Percentiles rank a stretch among this genome's conserved stretches.
These are phyloP conservation scores for Raphidocelis subcapitata DNA, from an alignment of 139 green algal genomes.

Conservation along the genomic window DNA sequence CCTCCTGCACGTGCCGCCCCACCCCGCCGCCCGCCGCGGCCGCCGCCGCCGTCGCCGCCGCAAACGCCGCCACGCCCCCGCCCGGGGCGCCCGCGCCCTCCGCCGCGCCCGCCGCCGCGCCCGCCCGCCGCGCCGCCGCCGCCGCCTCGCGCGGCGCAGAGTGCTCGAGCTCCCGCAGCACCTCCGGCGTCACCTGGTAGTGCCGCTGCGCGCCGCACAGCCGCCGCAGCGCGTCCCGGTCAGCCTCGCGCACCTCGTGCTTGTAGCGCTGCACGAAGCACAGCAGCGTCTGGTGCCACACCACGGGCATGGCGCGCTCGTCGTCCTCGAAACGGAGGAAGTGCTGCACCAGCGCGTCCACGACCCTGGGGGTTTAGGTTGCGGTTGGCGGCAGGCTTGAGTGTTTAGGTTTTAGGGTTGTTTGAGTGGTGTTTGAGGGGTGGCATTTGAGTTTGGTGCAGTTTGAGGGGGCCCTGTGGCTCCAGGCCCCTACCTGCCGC, in stretches of 20 bases:
- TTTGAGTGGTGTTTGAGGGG: too few relatives aligned
- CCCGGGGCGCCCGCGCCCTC: constrained; percentile 5
- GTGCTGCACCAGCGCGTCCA: constrained; percentile 72
- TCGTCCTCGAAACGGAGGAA: constrained; percentile 79
- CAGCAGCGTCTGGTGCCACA: constrained; percentile 97
- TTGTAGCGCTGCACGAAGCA: constrained; percentile 96
- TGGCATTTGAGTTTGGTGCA: too few relatives aligned
- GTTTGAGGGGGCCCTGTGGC: too few relatives aligned
- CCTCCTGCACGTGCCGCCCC: constrained; percentile 58
- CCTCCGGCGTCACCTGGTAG: constrained; percentile 89
- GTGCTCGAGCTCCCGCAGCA: constrained; percentile 86
- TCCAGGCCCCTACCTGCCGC: too few relatives aligned
- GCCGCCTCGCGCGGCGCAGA: constrained; percentile 21
- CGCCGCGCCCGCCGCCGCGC: not conserved
- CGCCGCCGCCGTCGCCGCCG: constrained; percentile 7
- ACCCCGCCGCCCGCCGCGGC: constrained; percentile 19
- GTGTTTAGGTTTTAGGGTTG: too few relatives aligned
- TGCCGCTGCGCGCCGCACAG: constrained; percentile 86
- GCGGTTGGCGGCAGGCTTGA: too few relatives aligned
- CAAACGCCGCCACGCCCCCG: not conserved
- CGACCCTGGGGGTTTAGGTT: constrained; percentile 14
- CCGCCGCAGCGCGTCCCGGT: constrained; percentile 75
- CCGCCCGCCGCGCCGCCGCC: not conserved
- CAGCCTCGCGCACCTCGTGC: constrained; percentile 80
- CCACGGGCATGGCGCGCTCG: constrained; percentile 89